Evolutionary conservation across 192 early-diverging fungal species (phyloP).

Genomic region (Backusella tarrabulga): DNA sequence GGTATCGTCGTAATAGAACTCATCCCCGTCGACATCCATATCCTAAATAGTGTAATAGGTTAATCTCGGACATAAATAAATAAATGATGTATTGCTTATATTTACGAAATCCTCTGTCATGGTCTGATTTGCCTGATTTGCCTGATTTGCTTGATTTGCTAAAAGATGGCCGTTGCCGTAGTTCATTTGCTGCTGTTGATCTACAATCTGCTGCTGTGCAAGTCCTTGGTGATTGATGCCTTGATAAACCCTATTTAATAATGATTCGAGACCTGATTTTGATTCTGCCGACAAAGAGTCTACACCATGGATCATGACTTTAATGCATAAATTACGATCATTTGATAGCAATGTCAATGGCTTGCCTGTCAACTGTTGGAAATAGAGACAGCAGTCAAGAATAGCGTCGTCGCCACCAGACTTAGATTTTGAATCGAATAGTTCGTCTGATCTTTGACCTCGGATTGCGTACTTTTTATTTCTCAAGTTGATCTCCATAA

Average conservation of each 20-base stretch:
- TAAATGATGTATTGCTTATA: not conserved
- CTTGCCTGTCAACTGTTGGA: not conserved
- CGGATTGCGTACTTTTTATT: slow-evolving; percentile 33
- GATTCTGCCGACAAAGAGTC: slow-evolving; percentile 31
- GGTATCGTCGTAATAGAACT: not conserved
- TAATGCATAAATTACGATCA: slow-evolving; percentile 56
- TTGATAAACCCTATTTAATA: not conserved
- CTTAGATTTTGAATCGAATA: slow-evolving; percentile 26
- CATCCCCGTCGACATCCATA: not conserved
- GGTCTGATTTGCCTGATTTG: not conserved
- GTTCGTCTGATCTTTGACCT: slow-evolving; percentile 53
- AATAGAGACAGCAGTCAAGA: slow-evolving; percentile 56
- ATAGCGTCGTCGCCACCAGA: slow-evolving; percentile 51
- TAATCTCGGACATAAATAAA: not conserved
- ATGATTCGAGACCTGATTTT: not conserved
- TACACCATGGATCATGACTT: slow-evolving; percentile 55
- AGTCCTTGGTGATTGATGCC: not conserved
- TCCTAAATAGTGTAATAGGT: not conserved
- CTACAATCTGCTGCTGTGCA: not conserved
- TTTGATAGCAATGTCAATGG: slow-evolving; percentile 51
- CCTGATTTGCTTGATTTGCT: not conserved
- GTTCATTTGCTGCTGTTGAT: not conserved
- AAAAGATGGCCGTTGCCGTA: not conserved
- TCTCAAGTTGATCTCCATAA: slow-evolving; percentile 42
- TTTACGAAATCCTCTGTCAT: not conserved